A percentile compares a stretch with the other conserved stretches of the same genome.
Evolutionary conservation across 768 basidiomycete species (phyloP).

Genomic region (Macrolepiota albuminosa): DNA sequence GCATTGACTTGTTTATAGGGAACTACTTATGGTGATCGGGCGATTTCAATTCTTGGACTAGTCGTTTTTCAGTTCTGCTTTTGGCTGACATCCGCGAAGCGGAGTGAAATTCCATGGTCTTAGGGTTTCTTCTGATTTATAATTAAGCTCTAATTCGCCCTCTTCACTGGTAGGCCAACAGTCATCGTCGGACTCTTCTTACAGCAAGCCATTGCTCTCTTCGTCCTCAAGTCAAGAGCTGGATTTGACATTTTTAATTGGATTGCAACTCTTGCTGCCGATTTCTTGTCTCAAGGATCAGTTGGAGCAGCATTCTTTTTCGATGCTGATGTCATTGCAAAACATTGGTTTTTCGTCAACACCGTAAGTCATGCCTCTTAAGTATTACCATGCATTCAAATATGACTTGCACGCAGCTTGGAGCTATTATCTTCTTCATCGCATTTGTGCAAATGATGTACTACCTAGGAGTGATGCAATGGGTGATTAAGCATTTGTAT

Average conservation of each 20-base stretch:
- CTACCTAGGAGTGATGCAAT: constrained; percentile 90
- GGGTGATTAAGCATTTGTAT: constrained; percentile 83
- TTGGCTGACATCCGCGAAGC: constrained; percentile 60
- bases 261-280: constrained; percentile 75
- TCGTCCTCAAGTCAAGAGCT: constrained; percentile 81
- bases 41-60: constrained; percentile 78
- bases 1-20: constrained; percentile 17
- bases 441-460: constrained; percentile 91
- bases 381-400: not conserved
- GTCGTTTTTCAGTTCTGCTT: constrained; percentile 76
- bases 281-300: constrained; percentile 67
- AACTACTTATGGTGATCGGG: constrained; percentile 71
- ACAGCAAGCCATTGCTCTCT: constrained; percentile 83
- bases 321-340: constrained; percentile 53
- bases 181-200: constrained; percentile 81
- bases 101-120: constrained; percentile 68
- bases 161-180: constrained; percentile 53
- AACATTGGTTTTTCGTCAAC: constrained; percentile 85
- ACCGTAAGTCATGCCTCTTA: constrained; percentile 39
- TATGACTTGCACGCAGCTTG: constrained; percentile 35
- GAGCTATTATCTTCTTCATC: constrained; percentile 89
- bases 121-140: not conserved
- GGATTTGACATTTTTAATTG: constrained; percentile 83
- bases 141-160: not conserved
- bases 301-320: constrained; percentile 84